Percentiles rank a stretch among this genome's conserved stretches.
Evolutionary conservation across 257 asterid genomes (phyloP).

Genomic region (Forsythia viridissima): DNA sequence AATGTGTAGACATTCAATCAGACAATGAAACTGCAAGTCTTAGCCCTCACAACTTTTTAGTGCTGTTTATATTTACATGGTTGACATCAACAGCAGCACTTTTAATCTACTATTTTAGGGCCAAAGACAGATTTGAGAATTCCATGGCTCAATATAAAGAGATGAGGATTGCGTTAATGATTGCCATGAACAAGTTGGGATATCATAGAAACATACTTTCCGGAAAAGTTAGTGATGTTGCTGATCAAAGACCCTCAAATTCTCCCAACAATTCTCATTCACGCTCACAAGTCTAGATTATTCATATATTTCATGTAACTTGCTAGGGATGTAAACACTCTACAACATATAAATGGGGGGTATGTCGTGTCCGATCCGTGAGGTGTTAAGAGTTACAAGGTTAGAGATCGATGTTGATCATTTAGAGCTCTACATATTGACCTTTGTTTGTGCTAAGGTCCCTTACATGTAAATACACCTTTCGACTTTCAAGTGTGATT

Average conservation of each 20-base stretch:
- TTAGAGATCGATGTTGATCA: neutral
- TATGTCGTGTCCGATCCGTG: too few relatives aligned
- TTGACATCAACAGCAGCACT: constrained; percentile 38
- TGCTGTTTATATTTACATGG: constrained; percentile 34
- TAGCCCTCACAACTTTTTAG: constrained; percentile 32
- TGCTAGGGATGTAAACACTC: too few relatives aligned
- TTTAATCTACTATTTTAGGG: constrained; percentile 20
- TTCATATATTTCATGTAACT: too few relatives aligned
- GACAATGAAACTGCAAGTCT: constrained; percentile 33
- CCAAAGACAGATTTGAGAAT: neutral
- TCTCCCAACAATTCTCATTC: neutral
- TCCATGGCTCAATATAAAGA: neutral
- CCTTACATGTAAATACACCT: neutral
- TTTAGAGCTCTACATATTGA: neutral
- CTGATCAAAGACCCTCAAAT: neutral
- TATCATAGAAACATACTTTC: neutral
- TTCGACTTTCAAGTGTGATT: neutral
- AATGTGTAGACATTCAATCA: constrained; percentile 32
- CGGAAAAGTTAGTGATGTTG: constrained; percentile 12
- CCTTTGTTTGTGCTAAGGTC: neutral
- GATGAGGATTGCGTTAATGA: constrained; percentile 5
- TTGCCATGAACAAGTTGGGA: constrained; percentile 2
- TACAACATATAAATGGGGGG: neutral
- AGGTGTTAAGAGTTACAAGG: too few relatives aligned
- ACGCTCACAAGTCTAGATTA: neutral